These are phyloP conservation scores for Yamadazyma philogaea DNA, from an alignment of 805 yeast genomes.

Conservation along the genomic window DNA sequence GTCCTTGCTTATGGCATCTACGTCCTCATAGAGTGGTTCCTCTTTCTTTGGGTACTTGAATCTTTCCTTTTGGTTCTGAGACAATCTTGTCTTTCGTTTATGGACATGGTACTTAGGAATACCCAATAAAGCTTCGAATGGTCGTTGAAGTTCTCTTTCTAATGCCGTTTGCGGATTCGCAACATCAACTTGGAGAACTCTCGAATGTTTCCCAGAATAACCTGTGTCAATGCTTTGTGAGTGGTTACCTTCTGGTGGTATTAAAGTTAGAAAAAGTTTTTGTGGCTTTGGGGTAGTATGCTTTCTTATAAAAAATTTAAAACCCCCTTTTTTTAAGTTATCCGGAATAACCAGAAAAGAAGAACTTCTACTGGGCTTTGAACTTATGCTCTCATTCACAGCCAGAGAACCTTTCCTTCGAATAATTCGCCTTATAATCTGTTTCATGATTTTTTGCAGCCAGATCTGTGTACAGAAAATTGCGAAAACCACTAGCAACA, in stretches of 20 bases:
- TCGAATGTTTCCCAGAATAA: not conserved
- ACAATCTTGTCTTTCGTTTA: not conserved
- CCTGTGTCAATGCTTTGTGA: not conserved
- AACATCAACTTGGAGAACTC: no score
- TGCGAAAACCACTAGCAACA: no score
- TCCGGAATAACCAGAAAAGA: not conserved
- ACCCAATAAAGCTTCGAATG: not conserved
- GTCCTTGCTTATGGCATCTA: not conserved
- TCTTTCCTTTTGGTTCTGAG: not conserved
- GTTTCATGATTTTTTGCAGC: not conserved
- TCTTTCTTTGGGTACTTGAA: not conserved
- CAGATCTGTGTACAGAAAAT: not conserved
- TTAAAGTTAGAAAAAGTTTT: not conserved
- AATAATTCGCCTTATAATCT: not conserved
- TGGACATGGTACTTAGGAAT: not conserved
- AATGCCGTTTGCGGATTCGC: not conserved
- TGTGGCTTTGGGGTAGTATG: not conserved
- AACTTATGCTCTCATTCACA: not conserved
- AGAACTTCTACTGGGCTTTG: not conserved
- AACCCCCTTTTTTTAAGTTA: not conserved
- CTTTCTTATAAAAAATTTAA: not conserved
- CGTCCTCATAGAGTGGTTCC: not conserved
- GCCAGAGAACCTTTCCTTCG: not conserved
- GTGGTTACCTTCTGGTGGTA: not conserved
- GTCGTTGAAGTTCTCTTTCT: not conserved